phyloP scores from a whole-genome alignment of 305 asterid species.

The Solanum chacoense region DNA sequence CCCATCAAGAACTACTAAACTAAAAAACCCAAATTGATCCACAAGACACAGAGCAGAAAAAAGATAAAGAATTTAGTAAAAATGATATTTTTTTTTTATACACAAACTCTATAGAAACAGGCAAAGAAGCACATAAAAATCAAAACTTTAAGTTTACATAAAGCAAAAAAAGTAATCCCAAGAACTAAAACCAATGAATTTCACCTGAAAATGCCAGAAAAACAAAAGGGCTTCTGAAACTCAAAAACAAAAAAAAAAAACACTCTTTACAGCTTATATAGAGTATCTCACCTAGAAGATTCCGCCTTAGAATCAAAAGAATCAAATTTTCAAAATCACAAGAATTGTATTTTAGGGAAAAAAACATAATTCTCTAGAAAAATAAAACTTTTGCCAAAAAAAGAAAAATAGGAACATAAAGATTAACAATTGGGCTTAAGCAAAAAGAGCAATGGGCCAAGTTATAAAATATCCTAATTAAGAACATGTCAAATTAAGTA shows the following conservation, averaged over 20 bases:
- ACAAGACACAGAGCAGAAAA: not conserved
- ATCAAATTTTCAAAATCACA: not conserved
- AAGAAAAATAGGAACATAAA: not conserved
- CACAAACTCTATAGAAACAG: not conserved
- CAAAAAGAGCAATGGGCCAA: not conserved
- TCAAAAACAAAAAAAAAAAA: not conserved
- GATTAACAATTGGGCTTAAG: not conserved
- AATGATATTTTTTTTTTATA: not conserved
- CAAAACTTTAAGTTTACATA: not conserved
- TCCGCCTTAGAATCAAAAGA: constrained; percentile 7
- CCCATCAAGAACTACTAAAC: not conserved
- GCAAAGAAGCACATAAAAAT: not conserved
- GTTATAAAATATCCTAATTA: not conserved
- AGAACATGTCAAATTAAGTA: not conserved
- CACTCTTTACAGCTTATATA: not conserved
- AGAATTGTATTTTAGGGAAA: not conserved
- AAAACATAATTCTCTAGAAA: not conserved
- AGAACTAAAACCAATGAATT: not conserved
- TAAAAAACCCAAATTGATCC: not conserved
- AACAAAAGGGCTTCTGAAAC: not conserved
- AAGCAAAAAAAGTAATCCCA: not conserved
- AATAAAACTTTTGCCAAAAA: not conserved
- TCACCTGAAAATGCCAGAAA: not conserved
- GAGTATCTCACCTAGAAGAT: constrained; percentile 7
- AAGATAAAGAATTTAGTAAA: not conserved